These are phyloP conservation scores for Scheffersomyces stambukii DNA, from an alignment of 1,139 yeast genomes.

Conservation along the genomic window DNA sequence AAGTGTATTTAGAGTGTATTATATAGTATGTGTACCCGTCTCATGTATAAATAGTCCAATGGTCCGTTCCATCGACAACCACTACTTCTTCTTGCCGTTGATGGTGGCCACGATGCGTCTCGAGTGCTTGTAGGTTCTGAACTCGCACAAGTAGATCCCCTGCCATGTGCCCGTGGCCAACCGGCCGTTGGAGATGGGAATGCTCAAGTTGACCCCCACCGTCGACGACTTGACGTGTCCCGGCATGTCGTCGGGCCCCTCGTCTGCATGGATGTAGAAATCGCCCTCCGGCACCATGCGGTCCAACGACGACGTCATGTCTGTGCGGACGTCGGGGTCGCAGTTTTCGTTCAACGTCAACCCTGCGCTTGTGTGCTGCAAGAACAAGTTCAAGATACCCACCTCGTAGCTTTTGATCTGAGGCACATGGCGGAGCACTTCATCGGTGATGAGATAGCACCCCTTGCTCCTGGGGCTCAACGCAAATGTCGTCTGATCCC, in stretches of 20 bases:
- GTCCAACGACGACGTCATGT: constrained; percentile 61
- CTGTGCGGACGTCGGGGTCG: constrained; percentile 72
- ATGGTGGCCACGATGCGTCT: constrained; percentile 70
- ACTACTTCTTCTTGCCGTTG: constrained; percentile 47
- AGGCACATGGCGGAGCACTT: constrained; percentile 52
- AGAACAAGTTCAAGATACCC: constrained; percentile 62
- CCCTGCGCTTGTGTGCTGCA: constrained; percentile 79
- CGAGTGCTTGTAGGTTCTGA: constrained; percentile 59
- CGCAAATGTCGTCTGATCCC: constrained; percentile 57
- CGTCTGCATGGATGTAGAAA: constrained; percentile 62
- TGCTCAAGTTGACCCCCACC: constrained; percentile 60
- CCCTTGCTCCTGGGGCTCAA: constrained; percentile 62
- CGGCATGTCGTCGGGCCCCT: constrained; percentile 83
- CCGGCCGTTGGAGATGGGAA: constrained; percentile 67
- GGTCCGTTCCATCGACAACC: too few relatives aligned
- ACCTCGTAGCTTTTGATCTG: constrained; percentile 56
- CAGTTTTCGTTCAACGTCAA: constrained; percentile 73
- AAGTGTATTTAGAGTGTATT: not conserved
- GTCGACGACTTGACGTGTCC: constrained; percentile 68
- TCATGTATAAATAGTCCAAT: too few relatives aligned
- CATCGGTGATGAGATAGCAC: constrained; percentile 67
- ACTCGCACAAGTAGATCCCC: constrained; percentile 73
- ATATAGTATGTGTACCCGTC: not conserved
- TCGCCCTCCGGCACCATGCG: constrained; percentile 69
- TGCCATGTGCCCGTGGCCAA: constrained; percentile 83